Conservation (phyloP, 2,329 filamentous ascomycete genomes). For the Xylaria sp. region DNA sequence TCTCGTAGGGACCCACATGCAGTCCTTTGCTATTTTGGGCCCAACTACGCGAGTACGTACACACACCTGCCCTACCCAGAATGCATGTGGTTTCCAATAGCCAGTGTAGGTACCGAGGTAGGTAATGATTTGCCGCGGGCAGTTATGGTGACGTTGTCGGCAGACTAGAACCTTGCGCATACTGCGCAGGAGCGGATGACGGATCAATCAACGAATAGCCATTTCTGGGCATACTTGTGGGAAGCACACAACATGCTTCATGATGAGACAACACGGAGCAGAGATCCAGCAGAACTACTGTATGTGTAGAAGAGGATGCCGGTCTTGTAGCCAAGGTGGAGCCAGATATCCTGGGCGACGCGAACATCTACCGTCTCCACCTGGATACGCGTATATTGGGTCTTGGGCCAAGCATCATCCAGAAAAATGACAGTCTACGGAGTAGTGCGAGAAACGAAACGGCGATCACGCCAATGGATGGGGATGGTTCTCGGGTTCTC, state of each 20-base stretch:
- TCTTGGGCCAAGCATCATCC: neutral
- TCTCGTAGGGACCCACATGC: neutral
- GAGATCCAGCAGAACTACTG: neutral
- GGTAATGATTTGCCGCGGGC: neutral
- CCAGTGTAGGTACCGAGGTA: neutral
- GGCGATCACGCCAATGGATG: neutral
- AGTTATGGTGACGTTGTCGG: too few species aligned
- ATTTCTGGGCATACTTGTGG: too few species aligned
- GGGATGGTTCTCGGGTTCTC: too few species aligned
- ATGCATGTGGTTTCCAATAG: neutral
- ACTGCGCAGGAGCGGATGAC: too few species aligned
- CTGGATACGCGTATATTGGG: conserved; percentile 1
- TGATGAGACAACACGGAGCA: neutral
- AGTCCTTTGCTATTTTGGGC: too few species aligned
- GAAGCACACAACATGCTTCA: neutral
- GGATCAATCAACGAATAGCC: too few species aligned
- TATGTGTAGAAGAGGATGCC: neutral
- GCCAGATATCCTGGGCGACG: neutral
- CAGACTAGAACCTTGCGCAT: too few species aligned
- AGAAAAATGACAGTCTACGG: neutral
- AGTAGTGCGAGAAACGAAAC: neutral
- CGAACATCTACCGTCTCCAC: conserved; percentile 1
- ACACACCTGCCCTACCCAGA: neutral
- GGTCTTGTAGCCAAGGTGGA: neutral
- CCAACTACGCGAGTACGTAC: too few species aligned